phyloP scores from a whole-genome alignment of 768 basidiomycete genomes.

The Suillus luteus region DNA sequence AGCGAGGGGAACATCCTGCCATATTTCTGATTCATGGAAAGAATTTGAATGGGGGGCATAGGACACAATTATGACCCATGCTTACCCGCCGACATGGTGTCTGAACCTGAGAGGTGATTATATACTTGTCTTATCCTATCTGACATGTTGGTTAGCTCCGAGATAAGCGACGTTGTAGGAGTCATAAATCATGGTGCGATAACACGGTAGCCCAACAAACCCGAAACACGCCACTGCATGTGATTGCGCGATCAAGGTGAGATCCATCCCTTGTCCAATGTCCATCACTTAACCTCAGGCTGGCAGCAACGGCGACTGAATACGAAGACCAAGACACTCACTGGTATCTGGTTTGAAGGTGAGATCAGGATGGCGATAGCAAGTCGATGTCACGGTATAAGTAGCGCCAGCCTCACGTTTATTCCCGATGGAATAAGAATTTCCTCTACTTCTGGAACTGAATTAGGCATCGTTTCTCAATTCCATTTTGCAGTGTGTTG shows the following conservation, averaged over 20 bases:
- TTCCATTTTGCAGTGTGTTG: too few species aligned
- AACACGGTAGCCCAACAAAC: not conserved
- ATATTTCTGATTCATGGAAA: slow-evolving; percentile 53
- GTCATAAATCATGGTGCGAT: not conserved
- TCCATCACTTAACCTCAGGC: not conserved
- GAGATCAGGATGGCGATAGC: not conserved
- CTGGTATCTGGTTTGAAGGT: not conserved
- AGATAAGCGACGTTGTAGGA: slow-evolving; percentile 1
- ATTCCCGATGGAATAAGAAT: not conserved
- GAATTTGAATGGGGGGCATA: not conserved
- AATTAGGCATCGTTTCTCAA: not conserved
- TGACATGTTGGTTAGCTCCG: slow-evolving; percentile 42
- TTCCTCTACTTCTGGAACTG: not conserved
- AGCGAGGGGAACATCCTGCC: slow-evolving; percentile 77
- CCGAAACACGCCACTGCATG: not conserved
- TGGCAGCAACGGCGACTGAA: not conserved
- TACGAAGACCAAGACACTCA: not conserved
- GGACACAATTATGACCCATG: slow-evolving; percentile 18
- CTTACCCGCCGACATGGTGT: slow-evolving; percentile 58
- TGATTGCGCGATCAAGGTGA: not conserved
- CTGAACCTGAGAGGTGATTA: slow-evolving; percentile 48
- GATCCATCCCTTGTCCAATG: not conserved
- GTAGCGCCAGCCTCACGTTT: not conserved
- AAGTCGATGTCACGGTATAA: not conserved
- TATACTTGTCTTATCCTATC: slow-evolving; percentile 61